Evolutionary conservation across 208 protist species (phyloP).

Genomic region (Wallacemonas sp.): DNA sequence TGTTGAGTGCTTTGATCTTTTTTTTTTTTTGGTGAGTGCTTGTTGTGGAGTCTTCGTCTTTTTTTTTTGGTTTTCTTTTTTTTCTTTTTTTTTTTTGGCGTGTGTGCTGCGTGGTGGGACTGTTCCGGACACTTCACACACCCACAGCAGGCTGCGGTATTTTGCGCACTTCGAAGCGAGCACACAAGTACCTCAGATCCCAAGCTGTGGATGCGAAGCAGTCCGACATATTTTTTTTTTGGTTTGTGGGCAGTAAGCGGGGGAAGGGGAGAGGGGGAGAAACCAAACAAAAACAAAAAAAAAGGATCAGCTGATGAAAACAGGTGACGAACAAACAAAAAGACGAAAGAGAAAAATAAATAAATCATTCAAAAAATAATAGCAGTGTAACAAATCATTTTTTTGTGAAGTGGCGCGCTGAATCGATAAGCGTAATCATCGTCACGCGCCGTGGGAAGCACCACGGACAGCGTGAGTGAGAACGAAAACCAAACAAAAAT

Average conservation of each 20-base stretch:
- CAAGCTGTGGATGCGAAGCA: no score
- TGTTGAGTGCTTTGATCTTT: neutral
- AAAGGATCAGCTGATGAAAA: neutral
- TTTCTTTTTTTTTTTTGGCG: slow-evolving; percentile 20
- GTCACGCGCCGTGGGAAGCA: no score
- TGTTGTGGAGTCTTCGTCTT: neutral
- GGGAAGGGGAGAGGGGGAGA: neutral
- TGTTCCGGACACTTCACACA: no score
- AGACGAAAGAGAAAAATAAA: neutral
- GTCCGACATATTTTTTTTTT: no score
- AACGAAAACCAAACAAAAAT: neutral
- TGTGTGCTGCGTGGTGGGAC: slow-evolving; percentile 15
- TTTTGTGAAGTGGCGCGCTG: no score
- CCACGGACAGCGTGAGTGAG: no score
- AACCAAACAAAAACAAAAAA: slow-evolving; percentile 1
- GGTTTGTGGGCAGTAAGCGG: slow-evolving; percentile 6
- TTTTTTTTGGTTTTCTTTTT: slow-evolving; percentile 10
- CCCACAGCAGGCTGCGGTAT: no score
- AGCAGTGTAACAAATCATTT: no score
- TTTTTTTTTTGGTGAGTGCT: slow-evolving; percentile 11
- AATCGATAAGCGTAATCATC: no score
- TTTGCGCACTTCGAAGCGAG: slow-evolving; percentile 1
- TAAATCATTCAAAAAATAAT: neutral
- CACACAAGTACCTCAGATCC: neutral
- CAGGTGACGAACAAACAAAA: slow-evolving; percentile 7